Conservation (phyloP, 78 protist species). For the Protostelium mycophagum region DNA sequence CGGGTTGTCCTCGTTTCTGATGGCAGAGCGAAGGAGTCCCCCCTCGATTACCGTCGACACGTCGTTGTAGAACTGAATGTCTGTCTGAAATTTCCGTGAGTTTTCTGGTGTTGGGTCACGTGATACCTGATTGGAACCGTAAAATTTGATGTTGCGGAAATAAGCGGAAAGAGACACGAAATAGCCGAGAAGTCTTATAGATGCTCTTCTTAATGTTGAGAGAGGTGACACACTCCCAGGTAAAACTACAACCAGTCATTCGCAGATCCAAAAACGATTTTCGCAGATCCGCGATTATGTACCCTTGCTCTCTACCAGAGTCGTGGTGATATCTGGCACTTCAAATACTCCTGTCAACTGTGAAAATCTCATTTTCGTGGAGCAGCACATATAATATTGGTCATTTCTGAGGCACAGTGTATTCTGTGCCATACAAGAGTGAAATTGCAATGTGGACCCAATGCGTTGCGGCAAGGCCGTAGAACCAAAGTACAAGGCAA, state of each 20-base stretch:
- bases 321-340: not conserved
- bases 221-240: not conserved
- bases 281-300: not conserved
- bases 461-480: too few relatives aligned
- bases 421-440: too few relatives aligned
- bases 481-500: too few relatives aligned
- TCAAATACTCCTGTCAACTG: too few relatives aligned
- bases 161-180: not conserved
- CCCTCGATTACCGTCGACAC: not conserved
- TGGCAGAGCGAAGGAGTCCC: not conserved
- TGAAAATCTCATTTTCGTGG: too few relatives aligned
- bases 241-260: not conserved
- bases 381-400: too few relatives aligned
- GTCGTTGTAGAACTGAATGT: not conserved
- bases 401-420: too few relatives aligned
- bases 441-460: too few relatives aligned
- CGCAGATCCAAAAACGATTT: not conserved
- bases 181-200: not conserved
- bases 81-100: too few relatives aligned
- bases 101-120: too few relatives aligned
- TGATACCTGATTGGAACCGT: not conserved
- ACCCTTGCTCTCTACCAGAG: not conserved
- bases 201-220: not conserved
- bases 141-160: not conserved
- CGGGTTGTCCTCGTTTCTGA: not conserved